phyloP scores from a whole-genome alignment of 768 basidiomycete species.

The Solioccasus polychromus region DNA sequence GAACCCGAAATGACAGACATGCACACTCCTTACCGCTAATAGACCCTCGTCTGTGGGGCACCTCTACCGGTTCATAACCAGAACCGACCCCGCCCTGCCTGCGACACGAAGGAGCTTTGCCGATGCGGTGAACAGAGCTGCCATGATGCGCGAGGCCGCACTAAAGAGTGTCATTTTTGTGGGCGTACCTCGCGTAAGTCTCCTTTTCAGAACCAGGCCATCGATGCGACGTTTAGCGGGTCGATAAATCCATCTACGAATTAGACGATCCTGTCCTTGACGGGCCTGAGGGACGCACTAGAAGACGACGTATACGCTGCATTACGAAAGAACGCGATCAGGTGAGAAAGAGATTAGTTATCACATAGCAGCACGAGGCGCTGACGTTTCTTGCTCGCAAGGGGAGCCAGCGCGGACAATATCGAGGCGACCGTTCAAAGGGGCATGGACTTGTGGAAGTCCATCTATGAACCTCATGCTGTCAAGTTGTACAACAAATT shows the following conservation, averaged over 20 bases:
- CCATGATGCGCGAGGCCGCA: conserved; percentile 85
- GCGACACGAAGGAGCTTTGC: conserved; percentile 43
- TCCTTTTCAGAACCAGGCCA: neutral
- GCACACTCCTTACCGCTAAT: conserved; percentile 79
- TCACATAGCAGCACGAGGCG: conserved; percentile 20
- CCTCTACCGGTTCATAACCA: conserved; percentile 75
- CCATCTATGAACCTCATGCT: conserved; percentile 86
- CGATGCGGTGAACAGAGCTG: conserved; percentile 68
- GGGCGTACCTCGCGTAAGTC: conserved; percentile 76
- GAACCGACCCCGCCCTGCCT: conserved; percentile 39
- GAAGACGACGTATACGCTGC: conserved; percentile 78
- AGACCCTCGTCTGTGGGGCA: conserved; percentile 75
- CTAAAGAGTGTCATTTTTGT: conserved; percentile 89
- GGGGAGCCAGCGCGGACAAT: conserved; percentile 58
- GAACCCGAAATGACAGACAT: conserved; percentile 55
- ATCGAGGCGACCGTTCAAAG: conserved; percentile 67
- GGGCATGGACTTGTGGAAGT: conserved; percentile 75
- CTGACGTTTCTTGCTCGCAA: conserved; percentile 38
- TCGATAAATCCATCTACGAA: conserved; percentile 7
- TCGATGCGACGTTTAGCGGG: neutral
- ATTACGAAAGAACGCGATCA: conserved; percentile 62
- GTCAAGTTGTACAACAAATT: conserved; percentile 88
- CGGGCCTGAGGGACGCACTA: conserved; percentile 70
- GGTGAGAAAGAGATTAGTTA: conserved; percentile 43
- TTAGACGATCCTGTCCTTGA: conserved; percentile 80